These are phyloP conservation scores for Septoria linicola DNA, from an alignment of 2,329 filamentous ascomycete species.

Conservation along the genomic window DNA sequence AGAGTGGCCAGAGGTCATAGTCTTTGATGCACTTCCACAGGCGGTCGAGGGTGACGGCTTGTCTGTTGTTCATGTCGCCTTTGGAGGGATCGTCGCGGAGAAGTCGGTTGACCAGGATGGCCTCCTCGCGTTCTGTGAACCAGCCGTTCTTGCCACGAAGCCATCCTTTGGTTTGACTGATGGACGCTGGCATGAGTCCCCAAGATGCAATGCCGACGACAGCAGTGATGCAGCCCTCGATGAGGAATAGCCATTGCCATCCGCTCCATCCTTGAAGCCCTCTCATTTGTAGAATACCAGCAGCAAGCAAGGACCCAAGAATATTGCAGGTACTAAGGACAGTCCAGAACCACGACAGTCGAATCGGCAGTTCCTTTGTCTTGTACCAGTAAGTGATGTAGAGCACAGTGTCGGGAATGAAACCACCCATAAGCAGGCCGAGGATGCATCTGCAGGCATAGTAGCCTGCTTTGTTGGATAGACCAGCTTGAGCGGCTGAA, in stretches of 20 bases:
- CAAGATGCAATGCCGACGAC: slow-evolving; percentile 34
- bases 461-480: slow-evolving; percentile 38
- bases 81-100: slow-evolving; percentile 58
- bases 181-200: slow-evolving; percentile 49
- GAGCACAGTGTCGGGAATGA: slow-evolving; percentile 52
- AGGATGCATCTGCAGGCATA: slow-evolving; percentile 42
- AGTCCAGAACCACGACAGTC: slow-evolving; percentile 46
- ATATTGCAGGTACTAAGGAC: slow-evolving; percentile 34
- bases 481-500: slow-evolving; percentile 33
- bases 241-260: slow-evolving; percentile 34
- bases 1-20: slow-evolving; percentile 45
- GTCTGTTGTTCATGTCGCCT: slow-evolving; percentile 59
- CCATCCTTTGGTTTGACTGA: slow-evolving; percentile 59
- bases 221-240: slow-evolving; percentile 37
- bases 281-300: slow-evolving; percentile 49
- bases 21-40: slow-evolving; percentile 31
- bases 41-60: slow-evolving; percentile 50
- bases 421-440: slow-evolving; percentile 41
- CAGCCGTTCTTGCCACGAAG: slow-evolving; percentile 65
- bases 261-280: slow-evolving; percentile 32
- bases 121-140: slow-evolving; percentile 60
- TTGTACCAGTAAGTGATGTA: slow-evolving; percentile 32
- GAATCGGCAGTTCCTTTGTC: slow-evolving; percentile 43
- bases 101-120: slow-evolving; percentile 62
- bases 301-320: slow-evolving; percentile 50